These are phyloP conservation scores for Orbilia quercus DNA, from an alignment of 2,329 filamentous ascomycete species.

Conservation along the genomic window DNA sequence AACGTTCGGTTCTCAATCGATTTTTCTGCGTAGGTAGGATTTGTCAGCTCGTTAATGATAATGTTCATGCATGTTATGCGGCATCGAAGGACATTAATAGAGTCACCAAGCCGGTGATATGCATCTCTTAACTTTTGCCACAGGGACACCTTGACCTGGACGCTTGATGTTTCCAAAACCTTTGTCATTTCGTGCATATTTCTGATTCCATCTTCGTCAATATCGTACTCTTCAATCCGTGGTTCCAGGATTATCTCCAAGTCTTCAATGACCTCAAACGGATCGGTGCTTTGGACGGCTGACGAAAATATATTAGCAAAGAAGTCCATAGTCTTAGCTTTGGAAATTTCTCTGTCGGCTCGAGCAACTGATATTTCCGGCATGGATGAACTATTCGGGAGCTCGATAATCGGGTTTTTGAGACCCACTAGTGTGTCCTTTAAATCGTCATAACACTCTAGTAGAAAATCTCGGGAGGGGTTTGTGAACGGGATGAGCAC, in stretches of 20 bases:
- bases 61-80: slow-evolving; percentile 86
- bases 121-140: slow-evolving; percentile 90
- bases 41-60: slow-evolving; percentile 76
- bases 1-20: slow-evolving; percentile 74
- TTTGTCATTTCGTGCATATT: slow-evolving; percentile 80
- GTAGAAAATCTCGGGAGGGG: slow-evolving; percentile 58
- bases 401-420: slow-evolving; percentile 68
- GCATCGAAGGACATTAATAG: slow-evolving; percentile 88
- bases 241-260: slow-evolving; percentile 91
- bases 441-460: slow-evolving; percentile 66
- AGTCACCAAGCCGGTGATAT: slow-evolving; percentile 84
- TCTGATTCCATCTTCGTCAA: slow-evolving; percentile 65
- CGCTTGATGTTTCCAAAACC: slow-evolving; percentile 83
- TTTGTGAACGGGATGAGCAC: slow-evolving; percentile 63
- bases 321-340: slow-evolving; percentile 95
- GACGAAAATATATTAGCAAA: slow-evolving; percentile 90
- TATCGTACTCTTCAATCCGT: slow-evolving; percentile 59
- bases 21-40: slow-evolving; percentile 69
- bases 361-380: slow-evolving; percentile 84
- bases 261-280: slow-evolving; percentile 86
- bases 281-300: slow-evolving; percentile 74
- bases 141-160: slow-evolving; percentile 83
- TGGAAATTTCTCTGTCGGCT: slow-evolving; percentile 88
- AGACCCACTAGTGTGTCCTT: slow-evolving; percentile 68
- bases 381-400: slow-evolving; percentile 77